phyloP scores from a whole-genome alignment of 2,329 filamentous ascomycete genomes.

The Chalaropsis thielavioides region DNA sequence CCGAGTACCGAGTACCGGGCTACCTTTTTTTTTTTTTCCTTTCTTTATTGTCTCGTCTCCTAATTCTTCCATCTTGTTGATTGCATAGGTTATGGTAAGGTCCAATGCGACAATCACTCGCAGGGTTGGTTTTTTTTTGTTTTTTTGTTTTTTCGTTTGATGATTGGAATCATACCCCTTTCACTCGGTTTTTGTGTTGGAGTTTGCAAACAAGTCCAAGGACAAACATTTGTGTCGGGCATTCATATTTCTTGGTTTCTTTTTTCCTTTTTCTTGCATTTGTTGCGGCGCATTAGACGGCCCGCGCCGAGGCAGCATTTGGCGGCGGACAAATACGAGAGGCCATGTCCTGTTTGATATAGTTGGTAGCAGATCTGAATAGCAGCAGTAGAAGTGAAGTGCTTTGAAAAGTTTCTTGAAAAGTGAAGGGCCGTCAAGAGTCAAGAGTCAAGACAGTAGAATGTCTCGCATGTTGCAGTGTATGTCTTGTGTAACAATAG shows the following conservation, averaged over 20 bases:
- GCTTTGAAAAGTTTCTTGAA: no score
- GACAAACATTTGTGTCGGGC: background rate
- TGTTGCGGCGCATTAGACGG: background rate
- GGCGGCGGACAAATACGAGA: no score
- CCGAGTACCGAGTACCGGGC: background rate
- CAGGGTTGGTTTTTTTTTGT: constrained; percentile 3
- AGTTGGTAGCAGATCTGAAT: background rate
- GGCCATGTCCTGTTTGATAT: background rate
- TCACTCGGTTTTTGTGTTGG: background rate
- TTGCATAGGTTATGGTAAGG: constrained; percentile 1
- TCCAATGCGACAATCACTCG: background rate
- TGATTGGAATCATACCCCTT: constrained; percentile 2
- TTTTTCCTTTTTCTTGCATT: background rate
- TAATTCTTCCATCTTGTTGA: background rate
- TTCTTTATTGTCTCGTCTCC: background rate
- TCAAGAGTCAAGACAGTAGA: no score
- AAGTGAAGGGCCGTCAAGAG: no score
- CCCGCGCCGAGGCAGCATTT: background rate
- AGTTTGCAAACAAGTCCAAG: background rate
- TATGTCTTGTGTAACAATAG: no score
- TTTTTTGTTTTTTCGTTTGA: background rate
- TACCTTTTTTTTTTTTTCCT: background rate
- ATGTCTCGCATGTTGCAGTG: no score
- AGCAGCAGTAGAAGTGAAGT: background rate
- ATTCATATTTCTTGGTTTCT: background rate